Percentiles rank a stretch among this genome's conserved stretches.
Evolutionary conservation across 2,329 filamentous ascomycete species (phyloP).

Genomic region (Ophiobolus disseminans): DNA sequence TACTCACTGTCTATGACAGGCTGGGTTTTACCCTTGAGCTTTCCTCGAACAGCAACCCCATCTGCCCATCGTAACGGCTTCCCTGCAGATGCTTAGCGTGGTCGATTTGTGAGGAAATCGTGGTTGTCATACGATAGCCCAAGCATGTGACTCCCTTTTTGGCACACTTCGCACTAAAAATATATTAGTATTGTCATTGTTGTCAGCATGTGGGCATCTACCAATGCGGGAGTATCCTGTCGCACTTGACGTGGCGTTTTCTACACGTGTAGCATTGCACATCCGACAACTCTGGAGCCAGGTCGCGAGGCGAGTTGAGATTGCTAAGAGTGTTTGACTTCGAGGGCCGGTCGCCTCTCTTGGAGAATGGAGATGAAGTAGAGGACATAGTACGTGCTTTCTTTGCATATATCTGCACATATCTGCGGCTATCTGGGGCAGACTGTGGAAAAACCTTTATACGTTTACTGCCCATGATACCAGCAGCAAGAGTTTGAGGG

Average conservation of each 20-base stretch:
- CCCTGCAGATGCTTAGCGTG: background rate
- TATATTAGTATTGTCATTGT: constrained; percentile 3
- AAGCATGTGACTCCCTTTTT: constrained; percentile 44
- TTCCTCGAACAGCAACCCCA: constrained; percentile 37
- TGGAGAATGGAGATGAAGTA: constrained; percentile 13
- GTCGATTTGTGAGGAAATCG: background rate
- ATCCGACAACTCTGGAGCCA: constrained; percentile 24
- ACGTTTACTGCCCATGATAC: constrained; percentile 6
- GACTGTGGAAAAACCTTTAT: constrained; percentile 25
- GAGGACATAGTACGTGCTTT: constrained; percentile 17
- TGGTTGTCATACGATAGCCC: constrained; percentile 41
- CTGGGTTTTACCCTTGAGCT: constrained; percentile 33
- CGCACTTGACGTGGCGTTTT: constrained; percentile 47
- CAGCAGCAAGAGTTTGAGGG: background rate
- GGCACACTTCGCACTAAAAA: constrained; percentile 39
- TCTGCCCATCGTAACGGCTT: constrained; percentile 44
- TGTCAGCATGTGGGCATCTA: background rate
- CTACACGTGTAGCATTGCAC: constrained; percentile 46
- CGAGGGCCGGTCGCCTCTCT: constrained; percentile 9
- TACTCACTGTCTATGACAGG: constrained; percentile 30
- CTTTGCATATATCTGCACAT: constrained; percentile 14
- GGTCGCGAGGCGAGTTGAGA: constrained; percentile 5
- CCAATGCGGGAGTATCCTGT: constrained; percentile 45
- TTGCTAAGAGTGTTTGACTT: constrained; percentile 4
- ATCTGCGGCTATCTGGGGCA: constrained; percentile 6